Percentiles rank a stretch among this genome's conserved stretches.
Conservation (phyloP, 2,329 filamentous ascomycete genomes). For the Clarireedia sp. region DNA sequence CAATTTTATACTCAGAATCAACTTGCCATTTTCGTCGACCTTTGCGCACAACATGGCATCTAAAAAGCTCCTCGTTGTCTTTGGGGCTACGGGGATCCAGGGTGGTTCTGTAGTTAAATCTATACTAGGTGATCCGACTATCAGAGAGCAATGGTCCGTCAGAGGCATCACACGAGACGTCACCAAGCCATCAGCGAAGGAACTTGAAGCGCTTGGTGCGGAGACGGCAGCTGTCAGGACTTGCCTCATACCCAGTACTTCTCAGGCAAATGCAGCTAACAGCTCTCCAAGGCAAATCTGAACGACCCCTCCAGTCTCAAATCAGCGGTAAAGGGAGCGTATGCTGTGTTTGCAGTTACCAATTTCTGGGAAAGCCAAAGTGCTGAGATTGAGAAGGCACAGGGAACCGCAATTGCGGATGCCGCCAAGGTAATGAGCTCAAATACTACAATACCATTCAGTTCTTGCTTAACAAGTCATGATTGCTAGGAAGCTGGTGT, state of each 20-base stretch:
- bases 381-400: slow-evolving; percentile 36
- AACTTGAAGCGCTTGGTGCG: slow-evolving; percentile 34
- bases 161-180: slow-evolving; percentile 41
- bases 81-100: slow-evolving; percentile 43
- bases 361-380: slow-evolving; percentile 31
- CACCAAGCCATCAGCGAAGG: slow-evolving; percentile 33
- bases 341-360: slow-evolving; percentile 28
- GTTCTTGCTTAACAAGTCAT: slow-evolving; percentile 2
- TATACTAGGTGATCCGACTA: slow-evolving; percentile 40
- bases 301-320: slow-evolving; percentile 35
- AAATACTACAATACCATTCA: slow-evolving; percentile 6
- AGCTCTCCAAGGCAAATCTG: slow-evolving; percentile 31
- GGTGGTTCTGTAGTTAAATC: slow-evolving; percentile 45
- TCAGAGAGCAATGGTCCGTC: slow-evolving; percentile 35
- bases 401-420: slow-evolving; percentile 41
- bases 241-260: too few relatives aligned
- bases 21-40: too few relatives aligned
- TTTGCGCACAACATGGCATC: slow-evolving; percentile 17
- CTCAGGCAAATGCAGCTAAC: too few relatives aligned
- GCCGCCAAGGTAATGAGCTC: slow-evolving; percentile 33
- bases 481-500: slow-evolving; percentile 32
- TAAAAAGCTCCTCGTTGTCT: slow-evolving; percentile 36
- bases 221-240: slow-evolving; percentile 35
- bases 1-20: too few relatives aligned
- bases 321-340: slow-evolving; percentile 25